Evolutionary conservation across 345 rosid genomes (phyloP), one percentile per base, ranked within the genome.

Genomic region (Diplotaxis tenuifolia): DNA sequence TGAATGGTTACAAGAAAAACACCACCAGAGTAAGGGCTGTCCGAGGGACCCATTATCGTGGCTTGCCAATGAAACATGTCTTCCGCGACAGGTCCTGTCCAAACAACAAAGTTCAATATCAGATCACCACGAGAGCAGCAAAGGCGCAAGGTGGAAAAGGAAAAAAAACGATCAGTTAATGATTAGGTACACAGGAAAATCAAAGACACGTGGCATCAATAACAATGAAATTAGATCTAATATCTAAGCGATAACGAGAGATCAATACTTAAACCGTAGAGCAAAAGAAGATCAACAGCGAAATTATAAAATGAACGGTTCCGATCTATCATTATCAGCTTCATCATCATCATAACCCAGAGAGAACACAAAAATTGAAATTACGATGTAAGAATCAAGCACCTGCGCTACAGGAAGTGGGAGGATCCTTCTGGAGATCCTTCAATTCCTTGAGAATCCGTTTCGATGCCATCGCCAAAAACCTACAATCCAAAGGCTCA

Each of bases 21-120:
- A 34, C 95, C 95, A 22, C 90, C 95, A 1, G 92, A 71, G 36
- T 87, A 89, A 63, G 95, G 95, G 73, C 95, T 89, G 47, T 89
- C 95, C 9, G 90, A 76, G 55, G 95, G 95, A 72, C 95, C 95
- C 95, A 89, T 89, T 28, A 89, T 89, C 16, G 95, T 89, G 6
- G 95, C 95, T 80, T 87, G 95, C 92, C 95, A 89, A 78, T 87
- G 95, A 67, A 89, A 89, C 92, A 89, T 85, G 83, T 89, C 95
- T 76, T 89, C 95, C 0, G 92, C 95, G 3, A 87, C 92, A 15
- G 95, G 95, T 50, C 95, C 95, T 89, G 82, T 69, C 28, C 59
- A 54, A 14, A 5, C 15, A 22, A 59, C 3, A 38, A 14, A 15
- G 3, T 19, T 62, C 10, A 64, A 28, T 7, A 53, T 38, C 27